phyloP scores from a whole-genome alignment of 331 rosid species.

The Dryas integrifolia region DNA sequence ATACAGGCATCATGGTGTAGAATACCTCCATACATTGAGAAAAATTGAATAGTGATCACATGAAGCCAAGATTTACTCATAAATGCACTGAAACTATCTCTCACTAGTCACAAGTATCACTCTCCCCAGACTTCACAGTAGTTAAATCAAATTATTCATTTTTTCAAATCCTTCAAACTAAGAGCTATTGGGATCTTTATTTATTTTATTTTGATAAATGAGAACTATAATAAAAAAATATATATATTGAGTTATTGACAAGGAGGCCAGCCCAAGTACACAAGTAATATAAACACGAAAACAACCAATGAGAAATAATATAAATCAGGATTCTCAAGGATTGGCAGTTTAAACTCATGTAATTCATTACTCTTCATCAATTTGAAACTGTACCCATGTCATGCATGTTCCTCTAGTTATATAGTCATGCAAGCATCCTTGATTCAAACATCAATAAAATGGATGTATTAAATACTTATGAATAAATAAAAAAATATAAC shows the following conservation, averaged over 20 bases:
- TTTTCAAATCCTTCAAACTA: background rate
- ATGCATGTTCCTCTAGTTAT: background rate
- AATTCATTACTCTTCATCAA: background rate
- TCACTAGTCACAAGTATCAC: background rate
- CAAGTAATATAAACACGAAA: background rate
- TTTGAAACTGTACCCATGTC: background rate
- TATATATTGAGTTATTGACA: background rate
- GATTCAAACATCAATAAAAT: background rate
- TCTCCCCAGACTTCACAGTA: background rate
- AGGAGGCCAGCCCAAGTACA: background rate
- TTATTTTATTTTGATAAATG: background rate
- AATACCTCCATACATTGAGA: slow-evolving; percentile 11
- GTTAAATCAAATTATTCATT: background rate
- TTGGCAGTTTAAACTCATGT: background rate
- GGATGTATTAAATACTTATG: background rate
- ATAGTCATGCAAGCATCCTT: slow-evolving; percentile 1
- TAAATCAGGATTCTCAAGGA: background rate
- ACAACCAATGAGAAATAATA: background rate
- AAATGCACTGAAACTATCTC: background rate
- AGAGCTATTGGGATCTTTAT: background rate
- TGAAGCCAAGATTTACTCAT: slow-evolving; percentile 6
- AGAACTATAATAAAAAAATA: background rate
- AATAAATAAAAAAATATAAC: slow-evolving; percentile 5
- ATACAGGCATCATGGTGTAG: slow-evolving; percentile 27
- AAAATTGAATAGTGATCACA: slow-evolving; percentile 15